Base-by-base conservation (phyloP, 2,329 filamentous ascomycete genomes). In the Akanthomyces uredinophilus region DNA sequence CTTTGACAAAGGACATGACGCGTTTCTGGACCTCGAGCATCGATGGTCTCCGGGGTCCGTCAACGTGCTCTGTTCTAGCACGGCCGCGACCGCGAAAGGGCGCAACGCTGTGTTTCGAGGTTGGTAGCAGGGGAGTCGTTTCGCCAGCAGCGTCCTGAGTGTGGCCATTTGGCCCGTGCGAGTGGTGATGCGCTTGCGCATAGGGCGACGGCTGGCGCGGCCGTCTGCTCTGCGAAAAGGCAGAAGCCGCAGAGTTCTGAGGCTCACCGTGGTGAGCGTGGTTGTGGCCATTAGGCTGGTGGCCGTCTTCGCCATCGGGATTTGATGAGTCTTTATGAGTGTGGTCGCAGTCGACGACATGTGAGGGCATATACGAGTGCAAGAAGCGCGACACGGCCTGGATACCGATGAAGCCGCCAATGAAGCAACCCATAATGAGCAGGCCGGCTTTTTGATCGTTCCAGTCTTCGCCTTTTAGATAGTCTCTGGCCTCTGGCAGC, bases 401-500 rank as follows among this genome's bases (percentile, higher is more conserved):
- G 61, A 94, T 93, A 41, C 89, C 89, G 43, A 92, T 71, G 66
- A 92, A 91, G 13, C 91, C 91, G 18, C 75, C 81, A 5, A 89
- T 74, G 71, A 94, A 94, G 70, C 85, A 89, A 13, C 70, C 83
- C 70, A 92, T 87, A 69, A 92, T 79, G 37, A 86, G 75, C 69
- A 90, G 83, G 16, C 87, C 88, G 6, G 93, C 91, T 2, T 77
- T 72, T 64, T 87, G 84, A 3, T 90, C 80, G 8, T 84, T 81
- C 74, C 87, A 87, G 18, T 87, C 87, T 57, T 87, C 89, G 60
- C 86, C 81, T 63, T 83, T 79, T 4, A 99, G 82, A 70, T 96
- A 96, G 44, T 80, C 81, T 70, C 89, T 92, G 2, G 94, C 87
- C 22, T 91, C 92, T 11, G 94, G 94, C 8, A 98, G 83, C 90